These are phyloP conservation scores for Alternaria dauci DNA, from an alignment of 2,329 filamentous ascomycete genomes.

Conservation along the genomic window DNA sequence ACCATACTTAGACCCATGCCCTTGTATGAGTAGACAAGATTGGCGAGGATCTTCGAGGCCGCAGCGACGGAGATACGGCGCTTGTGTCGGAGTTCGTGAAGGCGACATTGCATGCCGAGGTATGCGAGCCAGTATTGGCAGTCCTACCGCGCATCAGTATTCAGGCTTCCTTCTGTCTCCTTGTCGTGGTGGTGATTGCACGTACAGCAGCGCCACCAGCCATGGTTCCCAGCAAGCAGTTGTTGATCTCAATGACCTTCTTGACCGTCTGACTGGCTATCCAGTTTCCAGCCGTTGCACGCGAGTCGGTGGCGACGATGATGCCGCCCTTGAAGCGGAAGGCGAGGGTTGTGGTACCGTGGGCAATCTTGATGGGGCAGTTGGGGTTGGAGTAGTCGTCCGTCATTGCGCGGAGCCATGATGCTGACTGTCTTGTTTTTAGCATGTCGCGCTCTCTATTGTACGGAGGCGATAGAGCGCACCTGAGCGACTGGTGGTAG, in stretches of 20 bases:
- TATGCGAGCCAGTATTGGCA: conserved; percentile 99
- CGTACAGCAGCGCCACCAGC: conserved; percentile 88
- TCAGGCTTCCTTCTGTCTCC: neutral
- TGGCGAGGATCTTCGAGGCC: conserved; percentile 97
- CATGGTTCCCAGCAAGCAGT: conserved; percentile 93
- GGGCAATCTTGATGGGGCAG: conserved; percentile 98
- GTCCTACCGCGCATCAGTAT: conserved; percentile 65
- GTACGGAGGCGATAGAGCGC: conserved; percentile 23
- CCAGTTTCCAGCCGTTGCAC: conserved; percentile 97
- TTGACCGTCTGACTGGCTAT: conserved; percentile 99
- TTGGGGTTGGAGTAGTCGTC: conserved; percentile 96
- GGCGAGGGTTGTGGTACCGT: conserved; percentile 96
- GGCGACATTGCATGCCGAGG: conserved; percentile 97
- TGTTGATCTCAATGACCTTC: conserved; percentile 99
- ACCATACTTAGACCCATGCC: conserved; percentile 96
- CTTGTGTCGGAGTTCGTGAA: conserved; percentile 99
- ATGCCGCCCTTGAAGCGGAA: conserved; percentile 99
- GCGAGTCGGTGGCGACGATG: conserved; percentile 96
- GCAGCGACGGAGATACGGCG: conserved; percentile 97
- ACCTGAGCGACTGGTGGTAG: conserved; percentile 93
- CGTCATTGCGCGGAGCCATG: conserved; percentile 95
- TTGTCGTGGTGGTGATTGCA: neutral
- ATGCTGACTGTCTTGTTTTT: conserved; percentile 71
- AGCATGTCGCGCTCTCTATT: conserved; percentile 7
- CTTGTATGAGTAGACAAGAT: conserved; percentile 98